phyloP scores from a whole-genome alignment of 306 rosid genomes.

The Prunus mira region DNA sequence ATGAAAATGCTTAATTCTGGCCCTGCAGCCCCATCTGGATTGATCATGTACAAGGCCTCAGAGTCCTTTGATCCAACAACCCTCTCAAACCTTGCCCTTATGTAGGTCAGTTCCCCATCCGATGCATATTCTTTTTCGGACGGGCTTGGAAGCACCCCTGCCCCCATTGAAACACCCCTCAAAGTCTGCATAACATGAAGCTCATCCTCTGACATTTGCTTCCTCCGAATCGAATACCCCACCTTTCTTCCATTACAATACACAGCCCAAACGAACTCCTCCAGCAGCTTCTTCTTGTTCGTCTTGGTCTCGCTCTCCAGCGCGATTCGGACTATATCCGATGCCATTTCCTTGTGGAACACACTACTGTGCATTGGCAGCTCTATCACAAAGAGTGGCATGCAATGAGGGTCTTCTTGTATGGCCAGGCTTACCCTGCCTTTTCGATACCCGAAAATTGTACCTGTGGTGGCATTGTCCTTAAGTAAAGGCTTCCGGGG shows the following conservation, averaged over 20 bases:
- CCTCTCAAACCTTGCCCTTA: slow-evolving; percentile 83
- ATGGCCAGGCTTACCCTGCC: slow-evolving; percentile 85
- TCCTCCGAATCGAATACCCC: slow-evolving; percentile 79
- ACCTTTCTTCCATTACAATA: slow-evolving; percentile 87
- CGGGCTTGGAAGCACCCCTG: slow-evolving; percentile 76
- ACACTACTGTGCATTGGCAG: slow-evolving; percentile 70
- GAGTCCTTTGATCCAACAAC: slow-evolving; percentile 91
- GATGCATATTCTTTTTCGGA: slow-evolving; percentile 39
- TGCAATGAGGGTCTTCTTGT: slow-evolving; percentile 88
- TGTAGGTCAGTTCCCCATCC: slow-evolving; percentile 83
- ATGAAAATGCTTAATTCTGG: slow-evolving; percentile 93
- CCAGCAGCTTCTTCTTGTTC: slow-evolving; percentile 68
- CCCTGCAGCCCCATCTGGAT: slow-evolving; percentile 75
- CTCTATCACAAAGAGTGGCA: slow-evolving; percentile 79
- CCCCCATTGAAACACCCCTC: slow-evolving; percentile 97
- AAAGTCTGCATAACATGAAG: slow-evolving; percentile 84
- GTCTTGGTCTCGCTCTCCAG: slow-evolving; percentile 90
- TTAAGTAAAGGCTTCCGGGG: slow-evolving; percentile 74
- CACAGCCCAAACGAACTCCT: slow-evolving; percentile 91
- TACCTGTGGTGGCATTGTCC: slow-evolving; percentile 81
- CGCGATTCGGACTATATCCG: slow-evolving; percentile 75
- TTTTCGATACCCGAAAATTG: slow-evolving; percentile 80
- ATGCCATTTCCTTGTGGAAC: slow-evolving; percentile 82
- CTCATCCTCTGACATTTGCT: slow-evolving; percentile 77
- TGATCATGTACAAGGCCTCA: slow-evolving; percentile 78